Conservation (phyloP, 106 monocot genomes). For the Platanthera zijinensis region DNA sequence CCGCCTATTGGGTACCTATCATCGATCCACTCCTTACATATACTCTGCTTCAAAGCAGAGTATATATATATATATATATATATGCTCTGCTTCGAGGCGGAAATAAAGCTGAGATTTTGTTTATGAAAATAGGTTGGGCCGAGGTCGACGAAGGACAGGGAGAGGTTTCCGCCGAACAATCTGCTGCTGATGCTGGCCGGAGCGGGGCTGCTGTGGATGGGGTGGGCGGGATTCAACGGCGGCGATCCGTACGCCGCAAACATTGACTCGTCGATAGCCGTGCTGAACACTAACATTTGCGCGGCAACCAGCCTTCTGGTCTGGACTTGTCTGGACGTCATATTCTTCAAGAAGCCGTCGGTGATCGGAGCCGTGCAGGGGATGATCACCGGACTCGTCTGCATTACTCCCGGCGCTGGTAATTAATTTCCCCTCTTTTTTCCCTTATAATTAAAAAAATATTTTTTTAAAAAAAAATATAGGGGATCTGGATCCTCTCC, state of each 20-base stretch:
- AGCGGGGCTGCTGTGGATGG: conserved; percentile 32
- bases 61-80: background rate
- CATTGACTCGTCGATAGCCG: conserved; percentile 27
- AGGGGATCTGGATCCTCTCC: too few relatives aligned
- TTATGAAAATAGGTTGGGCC: conserved; percentile 31
- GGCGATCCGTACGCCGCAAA: conserved; percentile 32
- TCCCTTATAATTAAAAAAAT: too few relatives aligned
- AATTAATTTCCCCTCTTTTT: background rate
- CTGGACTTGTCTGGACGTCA: conserved; percentile 36
- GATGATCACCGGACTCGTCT: conserved; percentile 24
- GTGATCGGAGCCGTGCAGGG: conserved; percentile 30
- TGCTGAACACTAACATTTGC: conserved; percentile 33
- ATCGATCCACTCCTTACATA: background rate
- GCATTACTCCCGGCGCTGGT: conserved; percentile 33
- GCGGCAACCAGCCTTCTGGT: conserved; percentile 26
- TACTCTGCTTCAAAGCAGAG: background rate
- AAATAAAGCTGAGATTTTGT: too few relatives aligned
- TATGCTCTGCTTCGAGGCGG: too few relatives aligned
- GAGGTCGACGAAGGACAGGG: conserved; percentile 28
- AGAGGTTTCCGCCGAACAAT: conserved; percentile 30
- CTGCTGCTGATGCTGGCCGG: conserved; percentile 29
- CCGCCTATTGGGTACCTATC: conserved; percentile 16
- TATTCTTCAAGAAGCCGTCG: conserved; percentile 37
- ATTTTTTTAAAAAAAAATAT: too few relatives aligned
- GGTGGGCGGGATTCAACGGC: conserved; percentile 38